Percentiles rank a stretch among this genome's conserved stretches.
Conservation (phyloP, 768 basidiomycete species). For the Dacryopinax primogenitus region DNA sequence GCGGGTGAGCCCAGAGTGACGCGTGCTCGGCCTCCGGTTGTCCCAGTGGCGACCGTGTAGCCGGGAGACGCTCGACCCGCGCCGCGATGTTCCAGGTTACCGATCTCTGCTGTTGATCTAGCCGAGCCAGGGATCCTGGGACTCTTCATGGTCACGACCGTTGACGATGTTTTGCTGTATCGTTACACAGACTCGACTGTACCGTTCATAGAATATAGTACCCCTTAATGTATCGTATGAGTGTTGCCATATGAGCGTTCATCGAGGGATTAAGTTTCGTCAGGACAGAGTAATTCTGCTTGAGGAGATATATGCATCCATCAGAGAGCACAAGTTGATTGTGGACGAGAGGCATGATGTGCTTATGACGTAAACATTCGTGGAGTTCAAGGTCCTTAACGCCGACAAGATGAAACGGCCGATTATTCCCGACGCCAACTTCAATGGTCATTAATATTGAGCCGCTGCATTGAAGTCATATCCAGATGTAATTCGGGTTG, state of each 20-base stretch:
- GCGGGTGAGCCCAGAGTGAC: background rate
- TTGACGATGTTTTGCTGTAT: background rate
- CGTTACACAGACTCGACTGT: background rate
- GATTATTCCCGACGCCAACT: too few relatives aligned
- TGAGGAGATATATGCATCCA: background rate
- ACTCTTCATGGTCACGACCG: background rate
- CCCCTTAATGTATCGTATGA: constrained; percentile 8
- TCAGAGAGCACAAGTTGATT: too few relatives aligned
- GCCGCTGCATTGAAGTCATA: too few relatives aligned
- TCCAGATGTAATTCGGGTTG: too few relatives aligned
- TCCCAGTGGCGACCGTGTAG: background rate
- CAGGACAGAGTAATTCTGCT: background rate
- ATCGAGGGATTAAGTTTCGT: background rate
- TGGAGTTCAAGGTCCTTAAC: too few relatives aligned
- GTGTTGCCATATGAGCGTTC: background rate
- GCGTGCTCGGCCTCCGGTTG: background rate
- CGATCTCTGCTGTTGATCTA: background rate
- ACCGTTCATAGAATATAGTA: constrained; percentile 2
- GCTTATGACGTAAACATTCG: too few relatives aligned
- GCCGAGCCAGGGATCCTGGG: background rate
- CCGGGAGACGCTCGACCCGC: background rate
- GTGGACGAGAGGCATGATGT: too few relatives aligned
- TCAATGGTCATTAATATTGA: too few relatives aligned
- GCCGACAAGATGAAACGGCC: too few relatives aligned
- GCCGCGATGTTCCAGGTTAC: background rate